phyloP scores from a whole-genome alignment of 257 asterid genomes.

The Scutellaria barbata region DNA sequence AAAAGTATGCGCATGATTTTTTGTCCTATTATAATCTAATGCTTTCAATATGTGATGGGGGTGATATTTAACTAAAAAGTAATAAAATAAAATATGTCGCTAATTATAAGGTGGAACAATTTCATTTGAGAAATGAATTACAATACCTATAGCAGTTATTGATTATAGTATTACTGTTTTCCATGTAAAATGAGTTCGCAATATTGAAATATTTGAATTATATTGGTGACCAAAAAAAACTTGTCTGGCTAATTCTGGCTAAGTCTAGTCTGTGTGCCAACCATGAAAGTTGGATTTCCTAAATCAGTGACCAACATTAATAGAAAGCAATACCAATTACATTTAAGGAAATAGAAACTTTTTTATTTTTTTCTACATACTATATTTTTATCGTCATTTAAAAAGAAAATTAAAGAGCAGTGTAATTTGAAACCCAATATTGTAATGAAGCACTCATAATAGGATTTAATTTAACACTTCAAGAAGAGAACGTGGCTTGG shows the following conservation, averaged over 20 bases:
- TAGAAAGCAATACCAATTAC: slow-evolving; percentile 21
- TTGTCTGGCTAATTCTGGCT: not conserved
- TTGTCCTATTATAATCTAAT: too few relatives aligned
- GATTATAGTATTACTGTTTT: too few relatives aligned
- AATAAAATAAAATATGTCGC: too few relatives aligned
- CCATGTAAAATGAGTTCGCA: too few relatives aligned
- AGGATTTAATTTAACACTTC: slow-evolving; percentile 32
- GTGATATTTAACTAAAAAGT: too few relatives aligned
- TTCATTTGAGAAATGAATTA: too few relatives aligned
- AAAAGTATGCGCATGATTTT: too few relatives aligned
- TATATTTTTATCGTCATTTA: not conserved
- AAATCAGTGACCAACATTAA: slow-evolving; percentile 27
- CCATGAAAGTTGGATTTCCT: slow-evolving; percentile 35
- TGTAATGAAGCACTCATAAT: slow-evolving; percentile 28
- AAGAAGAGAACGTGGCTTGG: slow-evolving; percentile 35
- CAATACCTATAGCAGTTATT: too few relatives aligned
- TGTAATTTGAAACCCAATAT: slow-evolving; percentile 31
- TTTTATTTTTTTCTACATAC: not conserved
- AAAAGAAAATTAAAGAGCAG: not conserved
- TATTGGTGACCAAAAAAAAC: not conserved
- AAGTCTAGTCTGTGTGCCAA: slow-evolving; percentile 1
- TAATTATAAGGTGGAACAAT: too few relatives aligned
- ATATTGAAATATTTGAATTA: too few relatives aligned
- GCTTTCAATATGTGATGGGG: too few relatives aligned
- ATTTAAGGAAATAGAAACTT: not conserved